Conservation (phyloP, 306 rosid species). For the Leucaena leucocephala region DNA sequence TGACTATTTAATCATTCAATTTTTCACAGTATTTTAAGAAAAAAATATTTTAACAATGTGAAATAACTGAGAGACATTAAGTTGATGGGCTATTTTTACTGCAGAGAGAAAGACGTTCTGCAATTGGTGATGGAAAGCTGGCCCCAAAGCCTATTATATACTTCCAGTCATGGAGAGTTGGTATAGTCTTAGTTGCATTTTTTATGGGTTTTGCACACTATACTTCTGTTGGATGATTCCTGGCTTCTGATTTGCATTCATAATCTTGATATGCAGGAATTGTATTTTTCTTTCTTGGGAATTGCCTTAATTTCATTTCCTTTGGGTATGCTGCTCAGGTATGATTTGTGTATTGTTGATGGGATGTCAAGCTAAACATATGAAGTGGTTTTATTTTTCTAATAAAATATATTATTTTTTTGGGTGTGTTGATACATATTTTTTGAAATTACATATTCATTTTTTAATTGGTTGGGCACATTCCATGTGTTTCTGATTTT, state of each 20-base stretch:
- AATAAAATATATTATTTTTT: slow-evolving; percentile 12
- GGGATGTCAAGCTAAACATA: slow-evolving; percentile 6
- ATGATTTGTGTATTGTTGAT: slow-evolving; percentile 23
- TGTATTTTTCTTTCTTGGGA: slow-evolving; percentile 82
- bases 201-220: slow-evolving; percentile 31
- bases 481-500: slow-evolving; percentile 20
- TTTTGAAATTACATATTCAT: background rate
- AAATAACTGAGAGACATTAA: slow-evolving; percentile 34
- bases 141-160: slow-evolving; percentile 73
- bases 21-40: slow-evolving; percentile 8
- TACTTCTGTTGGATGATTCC: slow-evolving; percentile 26
- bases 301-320: slow-evolving; percentile 91
- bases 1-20: background rate
- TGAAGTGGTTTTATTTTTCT: slow-evolving; percentile 19
- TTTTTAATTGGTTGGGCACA: slow-evolving; percentile 15
- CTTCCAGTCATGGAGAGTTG: slow-evolving; percentile 94
- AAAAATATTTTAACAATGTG: slow-evolving; percentile 12
- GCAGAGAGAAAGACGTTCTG: slow-evolving; percentile 84
- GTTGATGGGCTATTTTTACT: slow-evolving; percentile 26
- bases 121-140: slow-evolving; percentile 75
- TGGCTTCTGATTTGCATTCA: slow-evolving; percentile 25
- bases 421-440: slow-evolving; percentile 10
- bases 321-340: slow-evolving; percentile 99
- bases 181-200: slow-evolving; percentile 50
- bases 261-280: slow-evolving; percentile 64